Evolutionary conservation across 257 asterid genomes (phyloP), one percentile per base, ranked within the genome.

Genomic region (Asclepias syriaca): DNA sequence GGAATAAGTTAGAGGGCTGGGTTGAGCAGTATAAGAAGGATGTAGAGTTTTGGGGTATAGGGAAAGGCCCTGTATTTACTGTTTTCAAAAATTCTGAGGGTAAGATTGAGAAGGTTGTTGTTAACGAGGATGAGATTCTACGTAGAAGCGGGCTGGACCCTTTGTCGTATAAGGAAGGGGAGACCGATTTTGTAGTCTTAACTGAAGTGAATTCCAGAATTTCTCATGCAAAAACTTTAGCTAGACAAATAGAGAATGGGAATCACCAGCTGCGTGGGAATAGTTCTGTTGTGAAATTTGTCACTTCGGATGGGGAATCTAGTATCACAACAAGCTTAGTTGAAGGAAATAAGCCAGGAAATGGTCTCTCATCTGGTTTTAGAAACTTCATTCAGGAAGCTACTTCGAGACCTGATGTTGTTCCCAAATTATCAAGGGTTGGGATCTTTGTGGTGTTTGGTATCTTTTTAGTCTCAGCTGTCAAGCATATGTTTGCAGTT

Each of bases 1-100:
- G 85, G 96, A 86, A 83, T 78, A 87, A 84, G 78, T 81, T 92
- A 56, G 98, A 87, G 84, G 79, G 80, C 68, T 92, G 97, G 99
- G 87, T 87, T 75, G 96, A 87, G 79, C 96, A 86, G 87, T 86
- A 84, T 76, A 88, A 84, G 89, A 84, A 80, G 74, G 96, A 95
- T 72, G 66, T 88, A 0, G 89, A 90, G 58, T 85, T 84, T 76
- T 92, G 99, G 98, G 98, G 98, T 46, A 74, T 88, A 76, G 98
- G 99, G 19, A 81, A 80, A 70, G 88, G 88, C 59, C 87, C 88
- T 72, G 84, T 95, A 37, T 95, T 95, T 81, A 88, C 85, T 70
- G 72, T 90, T 69, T 85, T 51, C 74, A 86, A 80, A 76, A 87
- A 90, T 84, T 80, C 81, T 72, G 84, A 85, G 65, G 93, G 89